phyloP scores from a whole-genome alignment of 2,329 filamentous ascomycete genomes.

The Xylaria sp. region DNA sequence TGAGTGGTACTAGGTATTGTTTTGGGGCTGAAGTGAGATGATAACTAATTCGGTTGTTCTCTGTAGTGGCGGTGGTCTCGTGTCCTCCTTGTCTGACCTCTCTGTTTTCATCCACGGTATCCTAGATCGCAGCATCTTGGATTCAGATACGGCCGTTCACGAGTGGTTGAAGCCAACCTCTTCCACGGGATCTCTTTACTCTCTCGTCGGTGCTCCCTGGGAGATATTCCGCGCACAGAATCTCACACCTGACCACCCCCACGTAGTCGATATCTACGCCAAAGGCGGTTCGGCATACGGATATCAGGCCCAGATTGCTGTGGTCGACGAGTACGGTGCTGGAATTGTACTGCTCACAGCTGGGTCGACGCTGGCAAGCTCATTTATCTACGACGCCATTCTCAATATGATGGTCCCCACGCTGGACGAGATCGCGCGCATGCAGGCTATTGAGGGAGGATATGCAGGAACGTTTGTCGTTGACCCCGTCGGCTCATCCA shows the following conservation, averaged over 20 bases:
- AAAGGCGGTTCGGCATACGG: constrained; percentile 12
- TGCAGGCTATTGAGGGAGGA: background rate
- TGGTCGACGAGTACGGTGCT: constrained; percentile 9
- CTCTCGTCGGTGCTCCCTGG: constrained; percentile 13
- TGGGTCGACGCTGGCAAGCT: background rate
- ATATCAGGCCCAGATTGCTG: constrained; percentile 12
- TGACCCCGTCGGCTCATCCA: background rate
- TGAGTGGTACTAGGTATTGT: background rate
- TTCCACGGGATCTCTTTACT: constrained; percentile 2
- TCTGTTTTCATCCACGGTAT: constrained; percentile 9
- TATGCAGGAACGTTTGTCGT: constrained; percentile 3
- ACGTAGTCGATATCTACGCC: constrained; percentile 13
- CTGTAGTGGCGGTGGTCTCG: constrained; percentile 9
- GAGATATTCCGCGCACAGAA: constrained; percentile 8
- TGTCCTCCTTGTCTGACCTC: constrained; percentile 6
- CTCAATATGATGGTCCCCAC: background rate
- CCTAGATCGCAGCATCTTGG: background rate
- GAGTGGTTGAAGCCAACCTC: constrained; percentile 10
- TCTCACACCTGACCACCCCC: constrained; percentile 5
- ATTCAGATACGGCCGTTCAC: background rate
- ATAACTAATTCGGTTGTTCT: background rate
- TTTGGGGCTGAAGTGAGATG: background rate
- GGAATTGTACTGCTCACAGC: constrained; percentile 7
- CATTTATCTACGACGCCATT: constrained; percentile 5
- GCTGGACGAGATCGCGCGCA: constrained; percentile 4